Conservation (phyloP, 2,329 filamentous ascomycete genomes). For the Trichoderma aggressivum region DNA sequence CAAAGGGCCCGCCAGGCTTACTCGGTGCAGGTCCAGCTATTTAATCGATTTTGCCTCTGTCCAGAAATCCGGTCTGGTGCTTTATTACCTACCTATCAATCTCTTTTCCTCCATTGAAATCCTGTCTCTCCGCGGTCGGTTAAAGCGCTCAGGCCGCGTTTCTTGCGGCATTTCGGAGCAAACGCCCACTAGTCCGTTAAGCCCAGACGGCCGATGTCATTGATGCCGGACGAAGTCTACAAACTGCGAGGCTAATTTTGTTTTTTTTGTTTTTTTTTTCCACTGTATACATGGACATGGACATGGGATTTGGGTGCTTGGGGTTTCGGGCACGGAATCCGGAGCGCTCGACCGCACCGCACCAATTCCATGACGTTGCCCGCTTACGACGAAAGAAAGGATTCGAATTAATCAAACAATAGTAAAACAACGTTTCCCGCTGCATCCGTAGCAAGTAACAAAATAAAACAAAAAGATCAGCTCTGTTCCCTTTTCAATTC, state of each 20-base stretch:
- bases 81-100: not conserved
- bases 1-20: not conserved
- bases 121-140: not conserved
- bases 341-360: not conserved
- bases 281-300: not conserved
- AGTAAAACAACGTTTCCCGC: not conserved
- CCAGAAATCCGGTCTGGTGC: not conserved
- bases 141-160: not conserved
- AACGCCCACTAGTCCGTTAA: not conserved
- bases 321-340: not conserved
- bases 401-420: not conserved
- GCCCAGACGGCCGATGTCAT: not conserved
- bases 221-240: not conserved
- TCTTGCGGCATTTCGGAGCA: slow-evolving; percentile 1
- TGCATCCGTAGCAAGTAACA: not conserved
- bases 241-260: not conserved
- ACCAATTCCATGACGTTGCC: not conserved
- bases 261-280: not conserved
- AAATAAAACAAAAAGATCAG: not conserved
- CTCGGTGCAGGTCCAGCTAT: not conserved
- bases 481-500: not conserved
- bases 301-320: not conserved
- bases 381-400: not conserved
- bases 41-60: not conserved
- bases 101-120: not conserved